Percentiles rank a stretch among this genome's conserved stretches.
Evolutionary conservation across 2,329 filamentous ascomycete species (phyloP).

Genomic region (Akanthomyces dipterigenus): DNA sequence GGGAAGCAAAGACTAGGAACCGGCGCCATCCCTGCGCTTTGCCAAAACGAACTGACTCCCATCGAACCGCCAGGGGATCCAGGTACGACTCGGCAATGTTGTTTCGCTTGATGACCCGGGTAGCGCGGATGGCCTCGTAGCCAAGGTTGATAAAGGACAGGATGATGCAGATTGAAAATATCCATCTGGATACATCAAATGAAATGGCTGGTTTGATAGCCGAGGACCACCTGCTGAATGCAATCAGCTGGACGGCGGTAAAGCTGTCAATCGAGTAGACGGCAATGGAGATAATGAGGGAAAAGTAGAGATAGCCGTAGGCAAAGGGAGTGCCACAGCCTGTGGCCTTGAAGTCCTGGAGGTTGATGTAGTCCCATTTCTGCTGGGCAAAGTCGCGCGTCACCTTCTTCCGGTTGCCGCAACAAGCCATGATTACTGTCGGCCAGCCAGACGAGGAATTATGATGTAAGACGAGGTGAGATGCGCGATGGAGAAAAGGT

Average conservation of each 20-base stretch:
- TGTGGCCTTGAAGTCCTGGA: conserved; percentile 73
- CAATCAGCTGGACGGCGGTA: conserved; percentile 84
- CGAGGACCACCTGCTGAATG: conserved; percentile 83
- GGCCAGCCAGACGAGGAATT: conserved; percentile 10
- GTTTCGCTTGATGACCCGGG: conserved; percentile 73
- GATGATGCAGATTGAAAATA: conserved; percentile 89
- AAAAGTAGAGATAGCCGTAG: conserved; percentile 79
- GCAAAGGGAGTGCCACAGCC: conserved; percentile 73
- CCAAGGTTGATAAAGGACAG: conserved; percentile 76
- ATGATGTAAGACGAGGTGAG: neutral
- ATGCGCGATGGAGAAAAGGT: neutral
- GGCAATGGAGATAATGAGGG: conserved; percentile 68
- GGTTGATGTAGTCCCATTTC: conserved; percentile 85
- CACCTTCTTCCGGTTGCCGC: conserved; percentile 53
- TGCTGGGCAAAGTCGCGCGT: conserved; percentile 70
- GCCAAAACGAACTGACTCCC: conserved; percentile 75
- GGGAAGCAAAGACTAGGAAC: conserved; percentile 84
- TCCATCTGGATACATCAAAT: conserved; percentile 80
- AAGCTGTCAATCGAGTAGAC: conserved; percentile 91
- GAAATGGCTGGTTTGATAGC: conserved; percentile 72
- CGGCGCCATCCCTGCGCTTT: conserved; percentile 74
- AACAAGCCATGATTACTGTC: conserved; percentile 49
- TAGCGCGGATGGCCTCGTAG: conserved; percentile 73
- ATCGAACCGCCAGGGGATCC: conserved; percentile 75
- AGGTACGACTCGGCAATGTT: conserved; percentile 90